Conservation (phyloP, 441 rosid species). For the Corymbia calophylla region DNA sequence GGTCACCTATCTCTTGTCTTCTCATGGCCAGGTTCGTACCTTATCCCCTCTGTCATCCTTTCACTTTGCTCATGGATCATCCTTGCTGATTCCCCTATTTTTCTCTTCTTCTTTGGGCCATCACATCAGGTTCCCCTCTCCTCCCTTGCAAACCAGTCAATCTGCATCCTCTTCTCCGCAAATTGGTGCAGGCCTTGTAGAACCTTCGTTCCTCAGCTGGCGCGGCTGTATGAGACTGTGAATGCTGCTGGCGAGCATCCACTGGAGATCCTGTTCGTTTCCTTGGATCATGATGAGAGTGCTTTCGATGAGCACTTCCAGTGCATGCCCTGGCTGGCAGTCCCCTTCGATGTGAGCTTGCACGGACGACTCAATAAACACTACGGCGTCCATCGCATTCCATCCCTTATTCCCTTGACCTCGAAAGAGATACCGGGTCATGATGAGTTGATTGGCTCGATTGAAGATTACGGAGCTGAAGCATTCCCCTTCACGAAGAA, state of each 20-base stretch:
- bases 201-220: conserved; percentile 50
- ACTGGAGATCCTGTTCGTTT: conserved; percentile 59
- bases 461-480: conserved; percentile 67
- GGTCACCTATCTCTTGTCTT: neutral
- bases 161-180: conserved; percentile 75
- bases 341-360: conserved; percentile 44
- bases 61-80: neutral
- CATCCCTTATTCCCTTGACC: conserved; percentile 45
- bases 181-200: conserved; percentile 88
- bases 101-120: neutral
- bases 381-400: conserved; percentile 45
- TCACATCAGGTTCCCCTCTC: conserved; percentile 48
- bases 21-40: neutral
- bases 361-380: conserved; percentile 30
- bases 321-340: conserved; percentile 79
- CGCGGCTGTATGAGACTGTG: conserved; percentile 39
- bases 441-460: conserved; percentile 49
- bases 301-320: conserved; percentile 56
- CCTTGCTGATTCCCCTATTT: neutral
- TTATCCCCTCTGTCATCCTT: neutral
- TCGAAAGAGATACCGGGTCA: conserved; percentile 31
- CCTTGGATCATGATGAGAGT: conserved; percentile 57
- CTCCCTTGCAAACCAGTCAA: conserved; percentile 35
- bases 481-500: conserved; percentile 67
- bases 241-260: conserved; percentile 30